These are phyloP conservation scores for Malus hybrid DNA, from an alignment of 331 rosid genomes.

Conservation along the genomic window DNA sequence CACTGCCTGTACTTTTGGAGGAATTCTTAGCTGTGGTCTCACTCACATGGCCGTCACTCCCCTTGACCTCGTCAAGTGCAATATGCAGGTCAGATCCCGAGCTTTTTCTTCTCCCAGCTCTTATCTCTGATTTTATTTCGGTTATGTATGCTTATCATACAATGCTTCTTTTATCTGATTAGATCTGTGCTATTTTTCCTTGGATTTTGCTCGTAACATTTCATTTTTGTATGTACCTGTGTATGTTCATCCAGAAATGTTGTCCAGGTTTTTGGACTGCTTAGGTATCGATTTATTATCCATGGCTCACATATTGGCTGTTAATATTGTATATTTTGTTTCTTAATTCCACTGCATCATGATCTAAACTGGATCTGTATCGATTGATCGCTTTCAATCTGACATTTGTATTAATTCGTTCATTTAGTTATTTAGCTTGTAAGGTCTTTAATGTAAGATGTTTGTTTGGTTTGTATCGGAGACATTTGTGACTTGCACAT, in stretches of 20 bases:
- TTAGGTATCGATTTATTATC: slow-evolving; percentile 1
- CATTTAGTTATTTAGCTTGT: background rate
- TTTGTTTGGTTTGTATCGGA: background rate
- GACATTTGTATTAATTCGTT: background rate
- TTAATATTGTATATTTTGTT: background rate
- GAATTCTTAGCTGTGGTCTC: slow-evolving; percentile 84
- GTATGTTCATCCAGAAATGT: background rate
- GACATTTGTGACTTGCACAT: background rate
- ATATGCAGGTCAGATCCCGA: slow-evolving; percentile 83
- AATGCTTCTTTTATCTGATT: background rate
- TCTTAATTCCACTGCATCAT: background rate
- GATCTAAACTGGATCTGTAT: background rate
- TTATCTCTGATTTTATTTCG: background rate
- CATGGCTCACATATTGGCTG: background rate
- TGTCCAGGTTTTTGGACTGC: background rate
- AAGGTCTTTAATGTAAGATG: background rate
- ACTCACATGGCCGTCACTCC: slow-evolving; percentile 95
- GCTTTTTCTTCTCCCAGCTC: background rate
- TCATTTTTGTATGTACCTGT: background rate
- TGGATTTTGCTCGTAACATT: background rate
- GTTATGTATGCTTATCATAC: background rate
- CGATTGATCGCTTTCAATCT: background rate
- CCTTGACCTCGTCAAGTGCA: slow-evolving; percentile 95
- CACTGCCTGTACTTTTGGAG: slow-evolving; percentile 84
- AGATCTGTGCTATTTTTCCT: slow-evolving; percentile 24